These are phyloP conservation scores for Cystofilobasidium bisporidii DNA, from an alignment of 768 basidiomycete species.

Conservation along the genomic window DNA sequence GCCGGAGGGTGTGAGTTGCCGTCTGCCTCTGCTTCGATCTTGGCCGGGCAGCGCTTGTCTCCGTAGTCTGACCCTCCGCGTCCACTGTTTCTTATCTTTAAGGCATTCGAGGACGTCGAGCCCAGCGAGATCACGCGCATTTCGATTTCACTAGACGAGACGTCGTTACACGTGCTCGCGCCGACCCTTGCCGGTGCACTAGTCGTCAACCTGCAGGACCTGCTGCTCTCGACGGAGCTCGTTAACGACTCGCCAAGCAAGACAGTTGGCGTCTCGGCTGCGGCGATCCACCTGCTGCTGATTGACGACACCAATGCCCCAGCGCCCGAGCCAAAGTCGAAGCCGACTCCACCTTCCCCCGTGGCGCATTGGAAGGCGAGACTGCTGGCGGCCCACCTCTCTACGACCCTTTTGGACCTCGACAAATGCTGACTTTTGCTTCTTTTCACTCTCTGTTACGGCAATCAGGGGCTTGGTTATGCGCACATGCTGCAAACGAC, in stretches of 20 bases:
- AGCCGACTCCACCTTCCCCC: constrained; percentile 32
- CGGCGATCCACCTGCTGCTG: constrained; percentile 49
- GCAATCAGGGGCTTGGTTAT: constrained; percentile 35
- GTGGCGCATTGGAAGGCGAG: constrained; percentile 30
- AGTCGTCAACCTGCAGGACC: constrained; percentile 55
- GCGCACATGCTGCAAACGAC: constrained; percentile 32
- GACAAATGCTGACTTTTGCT: too few species aligned
- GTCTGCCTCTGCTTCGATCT: too few species aligned
- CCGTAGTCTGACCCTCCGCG: neutral
- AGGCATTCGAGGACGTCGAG: constrained; percentile 87
- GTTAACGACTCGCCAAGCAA: constrained; percentile 56
- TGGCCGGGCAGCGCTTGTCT: too few species aligned
- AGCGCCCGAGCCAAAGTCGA: constrained; percentile 25
- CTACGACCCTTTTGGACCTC: neutral
- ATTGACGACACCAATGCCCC: constrained; percentile 47
- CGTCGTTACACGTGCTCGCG: constrained; percentile 55
- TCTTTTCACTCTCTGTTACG: too few species aligned
- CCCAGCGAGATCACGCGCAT: constrained; percentile 77
- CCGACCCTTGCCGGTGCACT: constrained; percentile 50
- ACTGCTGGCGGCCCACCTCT: too few species aligned
- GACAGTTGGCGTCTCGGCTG: constrained; percentile 47
- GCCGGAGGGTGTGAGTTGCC: constrained; percentile 79
- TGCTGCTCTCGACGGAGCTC: constrained; percentile 64
- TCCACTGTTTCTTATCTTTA: neutral
- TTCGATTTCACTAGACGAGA: constrained; percentile 55